Conservation (phyloP, 2,329 filamentous ascomycete species). For the Penicillium expansum region DNA sequence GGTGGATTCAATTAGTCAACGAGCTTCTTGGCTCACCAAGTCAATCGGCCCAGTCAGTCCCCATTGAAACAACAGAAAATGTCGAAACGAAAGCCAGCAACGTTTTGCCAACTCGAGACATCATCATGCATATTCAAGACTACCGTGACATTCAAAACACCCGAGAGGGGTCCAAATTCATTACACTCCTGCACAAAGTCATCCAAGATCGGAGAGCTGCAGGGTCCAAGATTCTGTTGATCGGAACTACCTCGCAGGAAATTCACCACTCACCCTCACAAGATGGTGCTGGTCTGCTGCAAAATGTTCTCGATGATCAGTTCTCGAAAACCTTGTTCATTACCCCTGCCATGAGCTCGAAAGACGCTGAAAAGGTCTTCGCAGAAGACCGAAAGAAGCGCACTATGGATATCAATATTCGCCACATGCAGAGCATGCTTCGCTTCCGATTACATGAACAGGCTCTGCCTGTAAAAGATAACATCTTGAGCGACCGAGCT, state of each 20-base stretch:
- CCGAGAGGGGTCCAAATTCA: slow-evolving; percentile 64
- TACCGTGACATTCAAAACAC: slow-evolving; percentile 73
- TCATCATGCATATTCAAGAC: slow-evolving; percentile 78
- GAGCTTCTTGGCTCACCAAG: slow-evolving; percentile 33
- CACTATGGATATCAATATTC: slow-evolving; percentile 58
- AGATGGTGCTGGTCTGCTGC: slow-evolving; percentile 47
- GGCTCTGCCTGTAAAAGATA: slow-evolving; percentile 30
- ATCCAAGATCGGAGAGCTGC: slow-evolving; percentile 69
- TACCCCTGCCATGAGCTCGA: slow-evolving; percentile 47
- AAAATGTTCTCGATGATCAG: slow-evolving; percentile 45
- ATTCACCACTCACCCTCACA: slow-evolving; percentile 43
- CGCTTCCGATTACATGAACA: slow-evolving; percentile 37
- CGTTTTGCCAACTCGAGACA: slow-evolving; percentile 33
- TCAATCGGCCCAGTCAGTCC: slow-evolving; percentile 6
- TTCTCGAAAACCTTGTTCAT: slow-evolving; percentile 55
- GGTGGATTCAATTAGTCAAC: slow-evolving; percentile 36
- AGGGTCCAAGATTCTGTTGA: slow-evolving; percentile 69
- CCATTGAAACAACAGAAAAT: slow-evolving; percentile 8
- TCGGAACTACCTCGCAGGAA: slow-evolving; percentile 69
- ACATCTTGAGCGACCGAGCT: slow-evolving; percentile 30
- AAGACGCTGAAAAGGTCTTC: slow-evolving; percentile 42
- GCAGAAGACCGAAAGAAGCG: slow-evolving; percentile 50
- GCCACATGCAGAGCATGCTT: slow-evolving; percentile 65
- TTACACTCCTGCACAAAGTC: slow-evolving; percentile 66
- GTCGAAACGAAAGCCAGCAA: slow-evolving; percentile 12